Evolutionary conservation across 2,329 filamentous ascomycete species (phyloP), one percentile per base, ranked within the genome.

Genomic region (Colletotrichum theobromicola): DNA sequence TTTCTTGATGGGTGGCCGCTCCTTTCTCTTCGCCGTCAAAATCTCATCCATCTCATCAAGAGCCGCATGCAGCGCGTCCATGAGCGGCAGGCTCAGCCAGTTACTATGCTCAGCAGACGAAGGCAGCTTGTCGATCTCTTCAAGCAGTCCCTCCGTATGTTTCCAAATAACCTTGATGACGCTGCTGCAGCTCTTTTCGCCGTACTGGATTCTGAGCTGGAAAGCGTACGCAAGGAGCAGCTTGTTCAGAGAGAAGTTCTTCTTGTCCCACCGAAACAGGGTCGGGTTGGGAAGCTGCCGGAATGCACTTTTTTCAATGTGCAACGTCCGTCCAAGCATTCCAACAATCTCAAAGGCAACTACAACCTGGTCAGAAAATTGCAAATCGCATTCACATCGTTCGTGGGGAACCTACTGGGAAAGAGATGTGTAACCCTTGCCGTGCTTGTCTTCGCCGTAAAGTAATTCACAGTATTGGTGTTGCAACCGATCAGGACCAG

Each of bases 281-380:
- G 90, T 91, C 0, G 90, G 90, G 75, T 92, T 92, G 0, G 90
- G 90, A 2, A 92, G 83, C 79, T 87, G 87, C 2, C 88, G 88
- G 75, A 88, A 91, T 71, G 83, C 84, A 63, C 84, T 90, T 60
- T 87, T 81, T 7, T 83, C 82, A 26, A 90, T 87, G 67, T 90
- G 88, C 26, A 90, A 82, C 0, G 85, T 86, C 30, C 85, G 84
- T 58, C 86, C 85, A 1, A 91, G 80, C 90, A 92, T 91, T n/a
- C 89, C 90, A 4, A 90, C 79, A 1, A 92, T 84, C 77, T 92
- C 90, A 65, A 91, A 91, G 0, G 88, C 85, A 1, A 92, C 89
- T 90, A 24, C 63, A n/a, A 8, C 50, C 21, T 13, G 21, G 50
- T 55, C 21, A 58, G 10, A 2, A 30, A 63, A 28, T 3, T 32